Evolutionary conservation across 768 basidiomycete species (phyloP).

Genomic region (Saitozyma podzolica): DNA sequence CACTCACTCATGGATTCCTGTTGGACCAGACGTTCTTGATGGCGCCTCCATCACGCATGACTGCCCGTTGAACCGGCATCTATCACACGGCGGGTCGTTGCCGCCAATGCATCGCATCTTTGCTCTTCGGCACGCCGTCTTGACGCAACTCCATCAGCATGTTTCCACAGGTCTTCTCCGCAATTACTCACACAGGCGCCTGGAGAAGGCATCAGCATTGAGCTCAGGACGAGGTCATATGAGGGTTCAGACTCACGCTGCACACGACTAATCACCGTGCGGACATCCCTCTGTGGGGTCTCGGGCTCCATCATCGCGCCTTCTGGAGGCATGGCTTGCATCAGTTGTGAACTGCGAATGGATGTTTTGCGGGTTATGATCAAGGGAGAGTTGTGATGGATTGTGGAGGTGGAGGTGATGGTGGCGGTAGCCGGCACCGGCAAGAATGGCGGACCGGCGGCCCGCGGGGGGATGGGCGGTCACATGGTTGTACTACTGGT

Average conservation of each 20-base stretch:
- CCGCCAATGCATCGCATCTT: slow-evolving; percentile 98
- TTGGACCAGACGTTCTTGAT: slow-evolving; percentile 54
- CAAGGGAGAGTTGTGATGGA: too few species aligned
- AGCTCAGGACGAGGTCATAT: background rate
- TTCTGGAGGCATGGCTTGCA: too few species aligned
- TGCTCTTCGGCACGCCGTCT: slow-evolving; percentile 95
- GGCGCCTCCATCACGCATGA: slow-evolving; percentile 96
- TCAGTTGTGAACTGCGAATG: too few species aligned
- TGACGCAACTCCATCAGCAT: slow-evolving; percentile 10
- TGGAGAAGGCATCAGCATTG: slow-evolving; percentile 1
- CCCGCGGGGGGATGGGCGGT: too few species aligned
- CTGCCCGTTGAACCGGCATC: slow-evolving; percentile 83
- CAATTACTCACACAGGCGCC: slow-evolving; percentile 44
- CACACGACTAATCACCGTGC: slow-evolving; percentile 50
- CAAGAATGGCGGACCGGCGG: too few species aligned
- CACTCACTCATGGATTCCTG: slow-evolving; percentile 42
- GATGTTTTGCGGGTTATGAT: too few species aligned
- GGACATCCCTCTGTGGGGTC: slow-evolving; percentile 24
- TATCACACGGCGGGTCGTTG: slow-evolving; percentile 92
- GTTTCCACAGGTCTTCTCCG: background rate
- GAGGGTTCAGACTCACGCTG: slow-evolving; percentile 36
- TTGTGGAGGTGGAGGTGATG: too few species aligned
- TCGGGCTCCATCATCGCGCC: slow-evolving; percentile 19
- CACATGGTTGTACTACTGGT: too few species aligned
- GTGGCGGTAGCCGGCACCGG: too few species aligned